Evolutionary conservation across 2,329 filamentous ascomycete species (phyloP), one percentile per base, ranked within the genome.

Genomic region (Davidsoniella virescens): DNA sequence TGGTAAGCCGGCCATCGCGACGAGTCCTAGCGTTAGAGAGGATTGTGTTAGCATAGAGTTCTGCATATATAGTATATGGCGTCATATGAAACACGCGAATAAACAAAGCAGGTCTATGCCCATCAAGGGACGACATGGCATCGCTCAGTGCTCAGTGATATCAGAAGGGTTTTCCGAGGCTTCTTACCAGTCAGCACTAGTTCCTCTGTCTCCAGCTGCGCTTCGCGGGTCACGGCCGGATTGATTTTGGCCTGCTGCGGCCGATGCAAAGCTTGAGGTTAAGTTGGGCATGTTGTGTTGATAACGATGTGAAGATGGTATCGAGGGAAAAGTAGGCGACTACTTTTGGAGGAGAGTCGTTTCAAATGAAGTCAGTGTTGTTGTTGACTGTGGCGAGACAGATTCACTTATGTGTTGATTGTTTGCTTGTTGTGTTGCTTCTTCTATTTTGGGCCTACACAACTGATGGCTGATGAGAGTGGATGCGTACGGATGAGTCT

Each of bases 181-280:
- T 26, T 49, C 51, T 38, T 47, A 50, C 29, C 42, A 54, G 36
- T 52, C 39, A 44, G 51, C 49, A 17, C 45, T 44, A n/a, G 43
- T 42, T 38, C 42, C 49, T 44, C 44, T 37, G 40, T 29, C 45
- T 60, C 64, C 70, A 67, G 73, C 77, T 63, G 71, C 76, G 67
- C 65, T 67, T 68, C 72, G 73, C 59, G 69, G 64, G 64, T 75
- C 76, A 63, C 72, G 76, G 67, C 37, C 43, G 38, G 64, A 78
- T 63, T 71, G 68, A 59, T 73, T 80, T 65, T 85, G 82, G 65
- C 83, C 83, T 63, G 84, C 83, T 58, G 84, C 84, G 60, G 84
- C 84, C 62, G 84, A 87, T 64, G 84, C 84, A 68, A 88, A 88
- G 72, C 82, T 87, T 59, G 84, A 86, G 60, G 82, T 80, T 65